phyloP scores from a whole-genome alignment of 1,139 yeast species.

The Cylindricascospora bacillispora region DNA sequence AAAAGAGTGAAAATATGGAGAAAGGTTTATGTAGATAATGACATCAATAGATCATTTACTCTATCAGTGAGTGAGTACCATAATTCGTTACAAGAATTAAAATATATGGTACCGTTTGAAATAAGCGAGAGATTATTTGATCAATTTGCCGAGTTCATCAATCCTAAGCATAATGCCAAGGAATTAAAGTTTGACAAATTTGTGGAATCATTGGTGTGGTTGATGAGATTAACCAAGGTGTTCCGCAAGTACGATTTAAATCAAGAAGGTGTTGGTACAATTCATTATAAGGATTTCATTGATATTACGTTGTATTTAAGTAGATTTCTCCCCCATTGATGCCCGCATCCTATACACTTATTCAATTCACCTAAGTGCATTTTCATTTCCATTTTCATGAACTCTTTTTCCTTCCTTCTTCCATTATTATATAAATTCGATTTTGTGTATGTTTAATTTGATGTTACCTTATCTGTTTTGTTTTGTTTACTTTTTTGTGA shows the following conservation, averaged over 20 bases:
- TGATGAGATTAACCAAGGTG: conserved; percentile 63
- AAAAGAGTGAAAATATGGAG: conserved; percentile 26
- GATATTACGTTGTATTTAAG: conserved; percentile 32
- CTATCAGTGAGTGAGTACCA: conserved; percentile 22
- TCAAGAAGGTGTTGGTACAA: conserved; percentile 64
- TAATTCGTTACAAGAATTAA: conserved; percentile 25
- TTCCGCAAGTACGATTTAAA: conserved; percentile 69
- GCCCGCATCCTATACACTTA: neutral
- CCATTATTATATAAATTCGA: too few relatives aligned
- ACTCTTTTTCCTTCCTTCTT: neutral
- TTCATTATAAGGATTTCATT: conserved; percentile 66
- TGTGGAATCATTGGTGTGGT: conserved; percentile 67
- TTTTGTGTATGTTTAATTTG: too few relatives aligned
- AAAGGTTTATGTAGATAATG: conserved; percentile 26
- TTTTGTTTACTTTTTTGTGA: too few relatives aligned
- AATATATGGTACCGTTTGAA: conserved; percentile 25
- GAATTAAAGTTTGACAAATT: conserved; percentile 70
- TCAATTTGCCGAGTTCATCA: conserved; percentile 24
- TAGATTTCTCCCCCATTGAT: conserved; percentile 22
- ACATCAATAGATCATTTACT: conserved; percentile 25
- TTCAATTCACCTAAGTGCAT: neutral
- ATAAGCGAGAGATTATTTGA: conserved; percentile 25
- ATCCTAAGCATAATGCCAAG: conserved; percentile 30
- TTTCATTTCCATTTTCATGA: neutral
- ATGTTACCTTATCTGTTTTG: too few relatives aligned